Conservation (phyloP, 768 basidiomycete genomes). For the Exsudoporus frostii region DNA sequence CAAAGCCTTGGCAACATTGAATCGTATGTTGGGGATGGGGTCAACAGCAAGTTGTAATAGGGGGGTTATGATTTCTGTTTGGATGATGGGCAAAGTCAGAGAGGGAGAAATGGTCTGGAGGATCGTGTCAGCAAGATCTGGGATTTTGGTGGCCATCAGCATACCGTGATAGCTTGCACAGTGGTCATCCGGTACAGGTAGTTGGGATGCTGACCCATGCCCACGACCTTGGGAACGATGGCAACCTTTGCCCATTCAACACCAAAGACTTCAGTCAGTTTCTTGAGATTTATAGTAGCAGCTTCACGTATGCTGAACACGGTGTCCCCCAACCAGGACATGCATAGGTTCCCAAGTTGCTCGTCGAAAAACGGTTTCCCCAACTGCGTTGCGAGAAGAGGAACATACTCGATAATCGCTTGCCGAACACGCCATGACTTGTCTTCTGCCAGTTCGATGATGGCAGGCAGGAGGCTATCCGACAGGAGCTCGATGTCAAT, state of each 20-base stretch:
- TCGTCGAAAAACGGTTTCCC: slow-evolving; percentile 98
- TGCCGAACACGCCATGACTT: slow-evolving; percentile 99
- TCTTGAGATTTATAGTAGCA: slow-evolving; percentile 96
- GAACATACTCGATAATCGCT: slow-evolving; percentile 99
- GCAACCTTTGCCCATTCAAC: slow-evolving; percentile 94
- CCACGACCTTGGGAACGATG: slow-evolving; percentile 95
- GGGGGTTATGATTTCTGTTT: slow-evolving; percentile 78
- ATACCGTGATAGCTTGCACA: slow-evolving; percentile 94
- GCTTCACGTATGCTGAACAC: slow-evolving; percentile 98
- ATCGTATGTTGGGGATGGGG: slow-evolving; percentile 97
- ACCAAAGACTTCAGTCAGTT: slow-evolving; percentile 96
- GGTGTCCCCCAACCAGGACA: slow-evolving; percentile 98
- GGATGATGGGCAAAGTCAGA: slow-evolving; percentile 78
- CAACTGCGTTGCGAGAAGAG: slow-evolving; percentile 96
- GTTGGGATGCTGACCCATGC: slow-evolving; percentile 95
- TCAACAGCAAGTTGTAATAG: slow-evolving; percentile 81
- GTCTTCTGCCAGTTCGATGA: slow-evolving; percentile 97
- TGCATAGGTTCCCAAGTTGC: slow-evolving; percentile 92
- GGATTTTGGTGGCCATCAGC: slow-evolving; percentile 21
- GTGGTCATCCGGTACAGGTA: slow-evolving; percentile 99
- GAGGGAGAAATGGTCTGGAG: slow-evolving; percentile 93
- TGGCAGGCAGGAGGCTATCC: slow-evolving; percentile 93
- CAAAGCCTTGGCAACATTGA: slow-evolving; percentile 95
- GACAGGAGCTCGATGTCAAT: slow-evolving; percentile 95
- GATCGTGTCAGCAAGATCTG: slow-evolving; percentile 6